These are phyloP conservation scores for Marchantia paleacea DNA, from an alignment of 225 moss, liverwort and hornwort species.

Conservation along the genomic window DNA sequence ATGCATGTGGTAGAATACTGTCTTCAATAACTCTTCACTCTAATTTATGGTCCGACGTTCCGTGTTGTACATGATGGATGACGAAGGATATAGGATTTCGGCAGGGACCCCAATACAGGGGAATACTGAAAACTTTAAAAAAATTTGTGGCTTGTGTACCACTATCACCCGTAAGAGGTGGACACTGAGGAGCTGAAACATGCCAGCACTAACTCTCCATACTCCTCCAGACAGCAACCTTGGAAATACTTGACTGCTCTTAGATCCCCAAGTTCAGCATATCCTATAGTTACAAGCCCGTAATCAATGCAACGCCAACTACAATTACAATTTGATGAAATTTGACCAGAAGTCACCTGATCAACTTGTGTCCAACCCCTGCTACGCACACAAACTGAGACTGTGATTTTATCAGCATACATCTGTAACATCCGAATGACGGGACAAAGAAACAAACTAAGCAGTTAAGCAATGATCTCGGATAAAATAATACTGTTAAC, in stretches of 20 bases:
- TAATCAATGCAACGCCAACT: neutral
- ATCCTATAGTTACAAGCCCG: neutral
- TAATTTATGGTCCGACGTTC: neutral
- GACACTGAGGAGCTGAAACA: neutral
- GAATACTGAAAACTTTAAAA: neutral
- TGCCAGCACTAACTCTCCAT: neutral
- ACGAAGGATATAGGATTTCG: neutral
- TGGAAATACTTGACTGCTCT: neutral
- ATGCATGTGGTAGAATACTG: neutral
- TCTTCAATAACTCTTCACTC: neutral
- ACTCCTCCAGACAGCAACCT: neutral
- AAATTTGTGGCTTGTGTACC: neutral
- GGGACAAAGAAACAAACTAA: too few species aligned
- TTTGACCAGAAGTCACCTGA: neutral
- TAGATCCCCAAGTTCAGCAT: neutral
- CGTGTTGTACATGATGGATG: neutral
- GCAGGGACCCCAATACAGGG: neutral
- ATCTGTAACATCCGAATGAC: neutral
- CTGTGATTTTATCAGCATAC: neutral
- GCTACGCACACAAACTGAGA: slow-evolving; percentile 8
- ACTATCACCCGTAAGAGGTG: neutral
- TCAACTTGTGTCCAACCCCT: neutral
- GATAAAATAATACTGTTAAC: too few species aligned
- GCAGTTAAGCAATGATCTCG: too few species aligned
- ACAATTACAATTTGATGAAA: neutral